Evolutionary conservation across 768 basidiomycete species (phyloP).

Genomic region (Hygrophoropsis aurantiaca): DNA sequence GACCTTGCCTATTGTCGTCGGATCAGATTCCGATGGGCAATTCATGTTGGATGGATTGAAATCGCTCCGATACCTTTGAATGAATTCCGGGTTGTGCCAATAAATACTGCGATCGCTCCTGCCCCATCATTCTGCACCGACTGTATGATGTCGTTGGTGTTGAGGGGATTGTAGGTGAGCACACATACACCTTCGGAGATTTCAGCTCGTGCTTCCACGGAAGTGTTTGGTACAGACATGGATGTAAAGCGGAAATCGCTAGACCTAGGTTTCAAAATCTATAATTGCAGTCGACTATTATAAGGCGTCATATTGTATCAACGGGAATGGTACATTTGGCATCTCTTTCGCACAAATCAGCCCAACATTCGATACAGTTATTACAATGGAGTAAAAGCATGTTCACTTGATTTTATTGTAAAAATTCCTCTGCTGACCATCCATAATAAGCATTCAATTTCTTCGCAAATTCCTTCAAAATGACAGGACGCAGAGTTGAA

Average conservation of each 20-base stretch:
- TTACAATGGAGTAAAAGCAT: background rate
- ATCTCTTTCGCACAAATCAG: no score
- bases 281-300: no score
- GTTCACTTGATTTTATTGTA: conserved; percentile 2
- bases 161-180: conserved; percentile 59
- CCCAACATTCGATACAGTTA: no score
- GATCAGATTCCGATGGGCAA: conserved; percentile 10
- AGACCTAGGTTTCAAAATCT: no score
- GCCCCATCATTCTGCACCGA: conserved; percentile 64
- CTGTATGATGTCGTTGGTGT: conserved; percentile 55
- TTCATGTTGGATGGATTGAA: conserved; percentile 3
- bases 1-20: conserved; percentile 49
- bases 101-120: conserved; percentile 75
- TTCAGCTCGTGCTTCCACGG: conserved; percentile 22
- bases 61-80: conserved; percentile 62
- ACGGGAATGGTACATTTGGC: no score
- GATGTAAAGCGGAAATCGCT: background rate
- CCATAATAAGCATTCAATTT: conserved; percentile 64
- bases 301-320: no score
- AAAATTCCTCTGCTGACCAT: conserved; percentile 53
- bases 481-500: conserved; percentile 52
- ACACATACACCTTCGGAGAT: conserved; percentile 35
- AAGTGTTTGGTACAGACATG: conserved; percentile 17
- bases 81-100: conserved; percentile 84
- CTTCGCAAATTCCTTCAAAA: conserved; percentile 54